These are phyloP conservation scores for Pyrenophora seminiperda DNA, from an alignment of 2,329 filamentous ascomycete species.

Conservation along the genomic window DNA sequence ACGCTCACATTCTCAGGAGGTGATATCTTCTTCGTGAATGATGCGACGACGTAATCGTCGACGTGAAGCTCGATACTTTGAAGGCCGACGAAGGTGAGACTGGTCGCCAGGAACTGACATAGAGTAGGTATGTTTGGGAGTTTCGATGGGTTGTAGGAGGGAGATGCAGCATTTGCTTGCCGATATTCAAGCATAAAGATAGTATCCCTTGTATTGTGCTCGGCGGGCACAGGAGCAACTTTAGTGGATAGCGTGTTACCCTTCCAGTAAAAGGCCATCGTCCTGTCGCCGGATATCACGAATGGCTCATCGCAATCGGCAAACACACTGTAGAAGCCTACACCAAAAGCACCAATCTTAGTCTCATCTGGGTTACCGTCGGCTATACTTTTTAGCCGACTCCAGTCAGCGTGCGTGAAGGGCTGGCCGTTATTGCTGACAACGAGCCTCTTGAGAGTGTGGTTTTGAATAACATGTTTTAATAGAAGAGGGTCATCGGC, in stretches of 20 bases:
- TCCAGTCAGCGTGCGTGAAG: slow-evolving; percentile 92
- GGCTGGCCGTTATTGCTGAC: slow-evolving; percentile 91
- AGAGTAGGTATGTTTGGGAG: slow-evolving; percentile 85
- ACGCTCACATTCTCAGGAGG: slow-evolving; percentile 74
- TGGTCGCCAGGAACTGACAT: slow-evolving; percentile 90
- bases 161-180: slow-evolving; percentile 66
- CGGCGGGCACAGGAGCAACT: slow-evolving; percentile 73
- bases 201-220: slow-evolving; percentile 72
- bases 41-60: slow-evolving; percentile 81
- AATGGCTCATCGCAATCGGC: slow-evolving; percentile 98
- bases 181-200: slow-evolving; percentile 95
- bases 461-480: slow-evolving; percentile 81
- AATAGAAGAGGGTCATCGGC: slow-evolving; percentile 72
- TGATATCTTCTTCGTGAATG: slow-evolving; percentile 82
- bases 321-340: slow-evolving; percentile 98
- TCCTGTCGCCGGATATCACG: slow-evolving; percentile 86
- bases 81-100: slow-evolving; percentile 91
- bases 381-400: slow-evolving; percentile 91
- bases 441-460: slow-evolving; percentile 84
- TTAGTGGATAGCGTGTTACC: slow-evolving; percentile 96
- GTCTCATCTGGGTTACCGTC: slow-evolving; percentile 98
- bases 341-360: slow-evolving; percentile 97
- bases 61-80: slow-evolving; percentile 88
- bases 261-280: slow-evolving; percentile 99
- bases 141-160: slow-evolving; percentile 63